Conservation (phyloP, 1,139 yeast species). For the Saccharomyces hybrid region DNA sequence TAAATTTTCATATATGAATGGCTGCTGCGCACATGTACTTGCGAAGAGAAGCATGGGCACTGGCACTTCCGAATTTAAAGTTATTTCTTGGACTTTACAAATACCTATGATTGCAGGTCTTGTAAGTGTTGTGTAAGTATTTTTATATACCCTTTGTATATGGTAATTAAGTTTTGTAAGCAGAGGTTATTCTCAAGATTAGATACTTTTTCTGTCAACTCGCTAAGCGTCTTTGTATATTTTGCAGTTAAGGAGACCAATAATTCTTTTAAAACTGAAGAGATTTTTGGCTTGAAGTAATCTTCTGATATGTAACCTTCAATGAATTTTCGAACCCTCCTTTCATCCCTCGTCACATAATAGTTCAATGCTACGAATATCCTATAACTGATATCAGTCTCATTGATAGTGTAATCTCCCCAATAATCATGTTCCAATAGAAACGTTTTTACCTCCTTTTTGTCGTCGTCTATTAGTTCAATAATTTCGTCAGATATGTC, state of each 20-base stretch:
- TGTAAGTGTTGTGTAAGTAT: conserved; percentile 19
- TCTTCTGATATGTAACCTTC: conserved; percentile 28
- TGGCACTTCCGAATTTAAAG: not conserved
- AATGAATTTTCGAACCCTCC: conserved; percentile 23
- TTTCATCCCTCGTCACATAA: conserved; percentile 18
- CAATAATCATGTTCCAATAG: conserved; percentile 49
- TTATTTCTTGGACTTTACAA: not conserved
- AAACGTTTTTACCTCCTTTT: conserved; percentile 37
- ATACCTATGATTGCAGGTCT: not conserved
- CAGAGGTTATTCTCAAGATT: conserved; percentile 9
- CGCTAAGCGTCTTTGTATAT: conserved; percentile 20
- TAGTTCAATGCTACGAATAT: conserved; percentile 66
- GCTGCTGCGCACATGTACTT: not conserved
- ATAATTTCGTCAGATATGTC: conserved; percentile 48
- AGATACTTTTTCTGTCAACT: conserved; percentile 10
- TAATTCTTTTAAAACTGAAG: conserved; percentile 1
- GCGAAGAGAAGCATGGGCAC: not conserved
- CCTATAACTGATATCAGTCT: conserved; percentile 55
- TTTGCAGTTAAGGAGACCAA: conserved; percentile 20
- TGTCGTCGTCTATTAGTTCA: conserved; percentile 32
- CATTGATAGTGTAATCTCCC: conserved; percentile 65
- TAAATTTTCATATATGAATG: not conserved
- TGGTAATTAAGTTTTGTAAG: conserved; percentile 9
- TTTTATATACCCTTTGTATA: conserved; percentile 19
- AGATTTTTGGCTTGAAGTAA: conserved; percentile 18